Base-by-base conservation (phyloP, 208 protist species). In the Trypanosoma scelopori region DNA sequence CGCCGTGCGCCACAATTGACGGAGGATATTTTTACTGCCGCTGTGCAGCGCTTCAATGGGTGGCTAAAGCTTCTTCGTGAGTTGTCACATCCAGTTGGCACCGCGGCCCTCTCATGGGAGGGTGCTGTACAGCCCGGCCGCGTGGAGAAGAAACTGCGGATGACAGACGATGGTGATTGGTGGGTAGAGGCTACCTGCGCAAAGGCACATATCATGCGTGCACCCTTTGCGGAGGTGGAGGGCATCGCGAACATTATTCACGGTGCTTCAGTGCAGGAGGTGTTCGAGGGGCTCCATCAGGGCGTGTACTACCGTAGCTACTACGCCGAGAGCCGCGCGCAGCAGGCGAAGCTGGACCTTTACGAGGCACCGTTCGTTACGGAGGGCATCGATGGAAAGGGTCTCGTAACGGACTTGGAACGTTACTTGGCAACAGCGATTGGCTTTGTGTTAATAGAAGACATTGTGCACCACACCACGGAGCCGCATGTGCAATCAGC, bases 401-500 rank as follows among this genome's bases (percentile, higher is more conserved):
- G 77, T 46, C 57, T 83, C 55, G 81, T 91, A 27, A 61, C 28
- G 4, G 76, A 75, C 22, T 91, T 93, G 46, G 68, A 74, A 58
- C 51, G 60, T 20, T 92, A 82, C 69, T 94, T 81, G 63, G 74
- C 70, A 12, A 85, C 74, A 6, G 84, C 80, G 11, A 69, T 96
- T 25, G 91, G 91, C 23, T 93, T 94, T 72, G 79, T 94, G 27
- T 64, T 96, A 12, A 85, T 93, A 41, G 87, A 96, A 76, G 87
- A 96, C 57, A 68, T 93, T 25, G 85, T 93, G 30, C 82, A 87
- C 70, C 73, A 80, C 65, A 79, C 80, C 52, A 94, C 87, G n/a
- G 78, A 79, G 20, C 91, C 87, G 15, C 86, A 91, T 73, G 72
- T 88, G 27, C 81, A 89, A 51, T 94, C 85, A n/a, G 69, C 71